A percentile compares a stretch with the other conserved stretches of the same genome.
Conservation (phyloP, 805 yeast genomes). For the Starmerella floricola region DNA sequence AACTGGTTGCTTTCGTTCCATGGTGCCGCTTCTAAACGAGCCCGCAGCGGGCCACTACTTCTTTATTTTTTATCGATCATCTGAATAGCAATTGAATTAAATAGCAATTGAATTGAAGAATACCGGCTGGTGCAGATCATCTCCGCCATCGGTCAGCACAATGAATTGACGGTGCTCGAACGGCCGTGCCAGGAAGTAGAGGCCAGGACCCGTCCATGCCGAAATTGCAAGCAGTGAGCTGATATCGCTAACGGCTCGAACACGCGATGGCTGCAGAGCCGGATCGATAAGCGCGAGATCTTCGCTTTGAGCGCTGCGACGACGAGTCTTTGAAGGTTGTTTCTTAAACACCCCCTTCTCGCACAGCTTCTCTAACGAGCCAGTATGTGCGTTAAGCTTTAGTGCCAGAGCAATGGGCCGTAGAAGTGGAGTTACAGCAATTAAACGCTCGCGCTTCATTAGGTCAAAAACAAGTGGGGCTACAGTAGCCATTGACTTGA, state of each 20-base stretch:
- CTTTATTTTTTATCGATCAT: too few relatives aligned
- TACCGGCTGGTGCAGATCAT: slow-evolving; percentile 8
- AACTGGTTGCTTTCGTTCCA: too few relatives aligned
- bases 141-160: slow-evolving; percentile 1
- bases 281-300: too few relatives aligned
- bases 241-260: too few relatives aligned
- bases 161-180: slow-evolving; percentile 8
- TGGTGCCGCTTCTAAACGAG: too few relatives aligned
- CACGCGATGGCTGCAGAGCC: too few relatives aligned
- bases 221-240: too few relatives aligned
- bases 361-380: slow-evolving; percentile 2
- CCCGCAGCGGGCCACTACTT: too few relatives aligned
- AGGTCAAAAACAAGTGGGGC: slow-evolving; percentile 14
- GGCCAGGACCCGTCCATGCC: background rate
- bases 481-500: background rate
- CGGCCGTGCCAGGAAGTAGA: background rate
- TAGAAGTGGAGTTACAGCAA: slow-evolving; percentile 1
- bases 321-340: too few relatives aligned
- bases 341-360: background rate
- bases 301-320: too few relatives aligned
- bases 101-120: background rate
- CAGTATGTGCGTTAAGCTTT: background rate
- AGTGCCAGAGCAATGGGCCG: slow-evolving; percentile 8
- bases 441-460: background rate
- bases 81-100: too few relatives aligned